Evolutionary conservation across 1,139 yeast species (phyloP).

Genomic region (Geotrichum candidum): DNA sequence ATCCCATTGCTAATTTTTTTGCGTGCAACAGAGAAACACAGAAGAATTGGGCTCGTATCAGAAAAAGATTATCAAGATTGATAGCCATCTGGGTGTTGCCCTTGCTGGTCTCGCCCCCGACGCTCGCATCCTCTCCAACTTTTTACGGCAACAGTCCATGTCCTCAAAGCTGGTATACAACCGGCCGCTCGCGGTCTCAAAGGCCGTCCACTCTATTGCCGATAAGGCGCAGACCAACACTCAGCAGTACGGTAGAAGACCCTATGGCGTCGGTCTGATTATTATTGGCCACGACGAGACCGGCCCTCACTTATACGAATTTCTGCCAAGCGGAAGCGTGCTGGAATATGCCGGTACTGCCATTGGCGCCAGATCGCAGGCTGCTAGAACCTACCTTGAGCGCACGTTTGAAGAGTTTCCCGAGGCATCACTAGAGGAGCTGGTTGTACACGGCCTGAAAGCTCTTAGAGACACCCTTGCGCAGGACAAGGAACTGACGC

Average conservation of each 20-base stretch:
- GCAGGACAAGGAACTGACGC: constrained; percentile 85
- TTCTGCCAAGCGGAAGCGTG: constrained; percentile 92
- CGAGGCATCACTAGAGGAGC: constrained; percentile 58
- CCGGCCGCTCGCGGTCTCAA: constrained; percentile 78
- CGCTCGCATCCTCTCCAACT: constrained; percentile 87
- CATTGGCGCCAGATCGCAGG: constrained; percentile 97
- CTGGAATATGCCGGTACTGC: constrained; percentile 91
- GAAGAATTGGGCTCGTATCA: constrained; percentile 97
- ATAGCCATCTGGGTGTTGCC: constrained; percentile 89
- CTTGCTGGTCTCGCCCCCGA: constrained; percentile 98
- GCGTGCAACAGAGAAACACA: constrained; percentile 57
- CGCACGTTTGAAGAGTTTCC: constrained; percentile 68
- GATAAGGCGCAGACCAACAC: constrained; percentile 97
- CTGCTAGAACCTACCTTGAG: constrained; percentile 92
- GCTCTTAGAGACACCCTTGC: constrained; percentile 91
- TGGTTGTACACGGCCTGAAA: constrained; percentile 80
- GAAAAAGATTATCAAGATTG: constrained; percentile 85
- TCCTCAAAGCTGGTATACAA: constrained; percentile 78
- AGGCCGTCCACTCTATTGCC: constrained; percentile 81
- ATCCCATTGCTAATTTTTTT: background rate
- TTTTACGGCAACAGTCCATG: constrained; percentile 86
- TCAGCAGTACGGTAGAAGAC: constrained; percentile 92
- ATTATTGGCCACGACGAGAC: constrained; percentile 90
- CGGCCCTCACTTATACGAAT: constrained; percentile 92
- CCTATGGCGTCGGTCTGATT: constrained; percentile 93